Conservation (phyloP, 108 stramenopile species). For the Hondaea fermentalgiana region DNA sequence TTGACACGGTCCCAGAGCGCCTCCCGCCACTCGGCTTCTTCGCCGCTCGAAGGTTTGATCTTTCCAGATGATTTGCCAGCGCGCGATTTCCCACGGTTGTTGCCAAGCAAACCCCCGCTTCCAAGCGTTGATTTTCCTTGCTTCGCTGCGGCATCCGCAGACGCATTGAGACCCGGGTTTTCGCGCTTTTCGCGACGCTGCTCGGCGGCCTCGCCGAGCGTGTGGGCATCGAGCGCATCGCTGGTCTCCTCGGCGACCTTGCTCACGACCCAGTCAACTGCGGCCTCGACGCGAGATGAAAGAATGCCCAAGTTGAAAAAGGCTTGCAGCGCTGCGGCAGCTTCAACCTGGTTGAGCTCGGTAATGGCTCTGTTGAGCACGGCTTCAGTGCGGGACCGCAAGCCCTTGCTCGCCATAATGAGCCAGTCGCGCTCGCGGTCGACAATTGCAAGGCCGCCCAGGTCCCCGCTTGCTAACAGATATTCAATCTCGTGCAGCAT, state of each 20-base stretch:
- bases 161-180: neutral
- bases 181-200: neutral
- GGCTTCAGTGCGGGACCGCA: neutral
- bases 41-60: neutral
- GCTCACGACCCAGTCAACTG: conserved; percentile 8
- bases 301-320: conserved; percentile 15
- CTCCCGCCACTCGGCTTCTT: neutral
- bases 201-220: neutral
- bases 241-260: conserved; percentile 11
- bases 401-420: neutral
- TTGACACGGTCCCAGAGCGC: neutral
- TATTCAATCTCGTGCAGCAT: conserved; percentile 4
- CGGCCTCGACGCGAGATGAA: neutral
- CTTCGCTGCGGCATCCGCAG: neutral
- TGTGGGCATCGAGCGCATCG: conserved; percentile 4
- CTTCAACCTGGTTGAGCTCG: neutral
- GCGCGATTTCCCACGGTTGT: neutral
- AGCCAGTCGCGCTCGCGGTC: neutral
- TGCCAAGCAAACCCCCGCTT: neutral
- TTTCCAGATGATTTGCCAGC: neutral
- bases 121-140: neutral
- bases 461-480: neutral
- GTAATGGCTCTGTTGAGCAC: conserved; percentile 7
- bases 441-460: neutral
- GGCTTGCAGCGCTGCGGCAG: neutral